Conservation (phyloP, 768 basidiomycete species). For the Rossbeevera mucosa region DNA sequence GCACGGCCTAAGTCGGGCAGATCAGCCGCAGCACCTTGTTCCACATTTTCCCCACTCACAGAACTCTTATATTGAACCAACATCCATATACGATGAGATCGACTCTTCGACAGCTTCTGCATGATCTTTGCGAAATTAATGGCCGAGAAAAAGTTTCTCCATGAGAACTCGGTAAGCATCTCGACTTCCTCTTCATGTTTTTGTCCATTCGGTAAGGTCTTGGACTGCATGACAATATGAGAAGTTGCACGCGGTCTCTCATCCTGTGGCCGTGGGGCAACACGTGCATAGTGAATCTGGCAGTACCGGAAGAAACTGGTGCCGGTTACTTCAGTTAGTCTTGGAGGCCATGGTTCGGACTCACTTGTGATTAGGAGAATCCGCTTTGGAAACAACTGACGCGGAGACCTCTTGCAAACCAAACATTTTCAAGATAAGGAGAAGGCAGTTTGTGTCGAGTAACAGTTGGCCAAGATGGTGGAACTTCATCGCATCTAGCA, state of each 20-base stretch:
- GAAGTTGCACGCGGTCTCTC: constrained; percentile 56
- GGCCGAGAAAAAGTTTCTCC: constrained; percentile 95
- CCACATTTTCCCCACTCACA: constrained; percentile 42
- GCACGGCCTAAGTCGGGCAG: constrained; percentile 61
- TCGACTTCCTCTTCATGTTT: constrained; percentile 85
- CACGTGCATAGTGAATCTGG: constrained; percentile 67
- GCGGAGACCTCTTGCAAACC: constrained; percentile 88
- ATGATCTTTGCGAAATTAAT: constrained; percentile 98
- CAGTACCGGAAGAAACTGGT: constrained; percentile 95
- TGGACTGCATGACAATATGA: constrained; percentile 53
- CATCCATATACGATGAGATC: constrained; percentile 92
- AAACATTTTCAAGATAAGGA: constrained; percentile 96
- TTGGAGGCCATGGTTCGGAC: constrained; percentile 13
- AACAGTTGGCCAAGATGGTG: constrained; percentile 95
- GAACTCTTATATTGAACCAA: constrained; percentile 98
- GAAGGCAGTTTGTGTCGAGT: constrained; percentile 90
- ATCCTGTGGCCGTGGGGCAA: constrained; percentile 59
- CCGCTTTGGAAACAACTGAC: constrained; percentile 83
- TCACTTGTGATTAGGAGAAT: constrained; percentile 82
- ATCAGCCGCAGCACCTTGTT: constrained; percentile 4
- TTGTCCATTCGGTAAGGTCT: constrained; percentile 65
- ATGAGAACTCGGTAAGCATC: constrained; percentile 89
- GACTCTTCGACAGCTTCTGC: constrained; percentile 94
- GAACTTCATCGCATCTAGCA: constrained; percentile 92
- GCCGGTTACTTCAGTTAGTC: constrained; percentile 5